Evolutionary conservation across 2,329 filamentous ascomycete genomes (phyloP).

Genomic region (Didymella lethalis): DNA sequence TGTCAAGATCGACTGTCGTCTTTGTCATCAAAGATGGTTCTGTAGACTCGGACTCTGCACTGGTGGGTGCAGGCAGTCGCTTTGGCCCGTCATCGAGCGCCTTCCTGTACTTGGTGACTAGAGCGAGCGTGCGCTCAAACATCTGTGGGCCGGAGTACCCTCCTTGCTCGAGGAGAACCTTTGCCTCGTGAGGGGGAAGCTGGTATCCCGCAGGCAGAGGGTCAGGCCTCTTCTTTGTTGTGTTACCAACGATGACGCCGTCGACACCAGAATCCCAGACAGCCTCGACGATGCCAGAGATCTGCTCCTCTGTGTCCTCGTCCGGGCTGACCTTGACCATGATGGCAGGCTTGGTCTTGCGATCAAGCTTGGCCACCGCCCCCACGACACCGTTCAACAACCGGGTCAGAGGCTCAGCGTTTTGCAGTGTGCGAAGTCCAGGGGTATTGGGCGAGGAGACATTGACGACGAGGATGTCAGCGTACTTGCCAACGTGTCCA

Average conservation of each 20-base stretch:
- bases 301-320: slow-evolving; percentile 84
- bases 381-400: slow-evolving; percentile 84
- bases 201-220: slow-evolving; percentile 72
- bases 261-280: slow-evolving; percentile 76
- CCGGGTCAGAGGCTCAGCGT: slow-evolving; percentile 79
- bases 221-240: slow-evolving; percentile 81
- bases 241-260: slow-evolving; percentile 96
- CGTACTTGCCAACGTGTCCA: slow-evolving; percentile 80
- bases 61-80: slow-evolving; percentile 20
- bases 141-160: slow-evolving; percentile 92
- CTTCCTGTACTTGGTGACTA: slow-evolving; percentile 80
- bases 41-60: slow-evolving; percentile 3
- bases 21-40: slow-evolving; percentile 22
- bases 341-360: slow-evolving; percentile 78
- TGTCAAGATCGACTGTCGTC: slow-evolving; percentile 31
- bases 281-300: slow-evolving; percentile 81
- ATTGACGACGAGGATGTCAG: slow-evolving; percentile 97
- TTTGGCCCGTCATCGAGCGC: slow-evolving; percentile 57
- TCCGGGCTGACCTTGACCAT: slow-evolving; percentile 99
- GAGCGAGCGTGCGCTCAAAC: slow-evolving; percentile 78
- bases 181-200: slow-evolving; percentile 71
- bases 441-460: slow-evolving; percentile 97
- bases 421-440: slow-evolving; percentile 85
- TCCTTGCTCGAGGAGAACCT: slow-evolving; percentile 76
- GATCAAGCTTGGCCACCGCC: slow-evolving; percentile 72